These are phyloP conservation scores for Liriodendron chinense DNA, from an alignment of 164 flowering plant species.

Conservation along the genomic window DNA sequence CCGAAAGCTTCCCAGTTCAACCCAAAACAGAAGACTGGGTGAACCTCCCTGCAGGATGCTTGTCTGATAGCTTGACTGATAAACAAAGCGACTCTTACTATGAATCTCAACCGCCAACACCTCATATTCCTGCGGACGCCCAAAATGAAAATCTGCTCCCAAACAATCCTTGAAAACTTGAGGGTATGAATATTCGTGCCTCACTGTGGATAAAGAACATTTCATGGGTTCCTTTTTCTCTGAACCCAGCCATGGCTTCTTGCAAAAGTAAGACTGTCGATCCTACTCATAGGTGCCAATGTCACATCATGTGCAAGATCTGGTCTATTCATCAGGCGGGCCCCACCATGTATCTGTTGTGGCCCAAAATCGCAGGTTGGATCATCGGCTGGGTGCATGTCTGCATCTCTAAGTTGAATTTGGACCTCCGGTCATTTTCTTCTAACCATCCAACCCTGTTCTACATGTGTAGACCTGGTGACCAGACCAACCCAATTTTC, in stretches of 20 bases:
- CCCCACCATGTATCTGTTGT: not conserved
- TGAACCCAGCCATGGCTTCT: conserved; percentile 10
- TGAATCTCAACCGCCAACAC: conserved; percentile 21
- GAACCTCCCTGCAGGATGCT: conserved; percentile 21
- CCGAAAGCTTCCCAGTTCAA: conserved; percentile 22
- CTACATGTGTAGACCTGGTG: no score
- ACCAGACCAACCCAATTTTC: no score
- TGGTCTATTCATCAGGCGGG: not conserved
- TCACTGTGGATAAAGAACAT: conserved; percentile 15
- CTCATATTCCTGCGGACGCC: conserved; percentile 18
- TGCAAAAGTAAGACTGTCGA: not conserved
- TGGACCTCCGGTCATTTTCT: not conserved
- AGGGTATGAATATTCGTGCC: conserved; percentile 27
- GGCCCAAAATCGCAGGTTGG: no score
- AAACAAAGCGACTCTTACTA: conserved; percentile 20
- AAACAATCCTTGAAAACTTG: conserved; percentile 26
- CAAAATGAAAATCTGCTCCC: conserved; percentile 21
- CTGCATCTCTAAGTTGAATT: not conserved
- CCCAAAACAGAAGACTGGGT: conserved; percentile 18
- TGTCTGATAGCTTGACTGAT: conserved; percentile 23
- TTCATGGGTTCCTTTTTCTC: not conserved
- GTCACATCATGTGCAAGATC: not conserved
- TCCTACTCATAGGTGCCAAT: not conserved
- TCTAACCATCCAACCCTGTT: not conserved
- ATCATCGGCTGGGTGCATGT: no score